Percentiles rank a stretch among this genome's conserved stretches.
Evolutionary conservation across 1,139 yeast genomes (phyloP).

Genomic region (Chernovozyma sophiae-reginae): DNA sequence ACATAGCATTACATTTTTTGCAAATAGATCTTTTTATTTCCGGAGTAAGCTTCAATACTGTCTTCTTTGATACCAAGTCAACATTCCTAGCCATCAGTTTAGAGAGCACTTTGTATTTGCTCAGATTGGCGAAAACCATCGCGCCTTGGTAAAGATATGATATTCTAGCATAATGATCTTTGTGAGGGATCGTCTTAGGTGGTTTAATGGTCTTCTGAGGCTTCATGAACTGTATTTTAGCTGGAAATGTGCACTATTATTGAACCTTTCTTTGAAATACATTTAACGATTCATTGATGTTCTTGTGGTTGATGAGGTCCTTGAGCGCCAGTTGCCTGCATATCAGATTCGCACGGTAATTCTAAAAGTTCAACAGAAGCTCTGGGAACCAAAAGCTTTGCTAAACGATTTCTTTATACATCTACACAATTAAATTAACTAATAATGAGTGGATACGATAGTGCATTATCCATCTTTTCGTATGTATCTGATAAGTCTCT

Average conservation of each 20-base stretch:
- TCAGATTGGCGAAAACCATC: slow-evolving; percentile 18
- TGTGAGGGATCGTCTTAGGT: slow-evolving; percentile 41
- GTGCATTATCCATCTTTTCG: slow-evolving; percentile 97
- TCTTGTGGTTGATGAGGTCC: too few relatives aligned
- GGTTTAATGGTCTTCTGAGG: slow-evolving; percentile 9
- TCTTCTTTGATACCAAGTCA: slow-evolving; percentile 54
- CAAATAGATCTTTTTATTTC: slow-evolving; percentile 58
- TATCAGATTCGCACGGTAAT: too few relatives aligned
- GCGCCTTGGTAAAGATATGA: slow-evolving; percentile 56
- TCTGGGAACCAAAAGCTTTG: too few relatives aligned
- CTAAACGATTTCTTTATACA: too few relatives aligned
- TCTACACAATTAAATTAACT: slow-evolving; percentile 4
- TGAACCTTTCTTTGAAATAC: too few relatives aligned
- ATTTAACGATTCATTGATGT: too few relatives aligned
- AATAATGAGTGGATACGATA: slow-evolving; percentile 95
- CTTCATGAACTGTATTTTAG: too few relatives aligned
- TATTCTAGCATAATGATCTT: slow-evolving; percentile 57
- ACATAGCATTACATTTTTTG: slow-evolving; percentile 49
- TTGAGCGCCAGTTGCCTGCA: too few relatives aligned
- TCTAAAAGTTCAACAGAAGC: too few relatives aligned
- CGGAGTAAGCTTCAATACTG: slow-evolving; percentile 60
- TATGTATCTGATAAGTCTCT: slow-evolving; percentile 37
- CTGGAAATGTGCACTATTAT: too few relatives aligned
- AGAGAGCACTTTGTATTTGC: slow-evolving; percentile 33
- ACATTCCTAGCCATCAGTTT: slow-evolving; percentile 46